These are phyloP conservation scores for Tylopilus orsonianus DNA, from an alignment of 1,284 basidiomycete genomes.

Conservation along the genomic window DNA sequence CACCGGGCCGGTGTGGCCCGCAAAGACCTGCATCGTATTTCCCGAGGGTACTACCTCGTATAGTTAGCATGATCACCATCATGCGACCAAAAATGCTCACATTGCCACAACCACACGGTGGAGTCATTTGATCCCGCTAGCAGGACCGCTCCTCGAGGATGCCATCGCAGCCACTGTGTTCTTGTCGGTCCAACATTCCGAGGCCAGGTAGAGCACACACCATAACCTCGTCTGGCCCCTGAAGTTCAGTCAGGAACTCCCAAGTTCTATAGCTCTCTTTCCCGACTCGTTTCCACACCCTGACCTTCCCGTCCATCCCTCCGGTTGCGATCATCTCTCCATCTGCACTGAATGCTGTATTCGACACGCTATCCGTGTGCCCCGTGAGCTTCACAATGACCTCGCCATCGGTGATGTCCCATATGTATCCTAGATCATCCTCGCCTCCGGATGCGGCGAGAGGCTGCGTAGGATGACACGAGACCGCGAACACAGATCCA, in stretches of 20 bases:
- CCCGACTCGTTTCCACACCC: constrained; percentile 85
- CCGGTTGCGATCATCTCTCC: constrained; percentile 93
- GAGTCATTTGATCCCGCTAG: constrained; percentile 92
- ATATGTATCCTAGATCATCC: constrained; percentile 94
- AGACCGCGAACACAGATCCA: constrained; percentile 83
- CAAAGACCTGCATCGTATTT: constrained; percentile 93
- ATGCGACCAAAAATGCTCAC: constrained; percentile 45
- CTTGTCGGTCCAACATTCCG: not conserved
- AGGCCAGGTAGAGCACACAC: constrained; percentile 46
- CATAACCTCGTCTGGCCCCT: constrained; percentile 94
- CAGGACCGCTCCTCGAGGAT: constrained; percentile 89
- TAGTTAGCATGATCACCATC: constrained; percentile 7
- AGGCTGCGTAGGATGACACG: constrained; percentile 83
- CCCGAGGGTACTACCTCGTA: constrained; percentile 80
- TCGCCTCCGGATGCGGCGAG: constrained; percentile 92
- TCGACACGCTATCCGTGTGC: constrained; percentile 90
- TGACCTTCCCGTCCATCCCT: constrained; percentile 95
- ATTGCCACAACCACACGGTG: constrained; percentile 98
- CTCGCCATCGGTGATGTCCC: constrained; percentile 84
- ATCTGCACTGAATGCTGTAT: constrained; percentile 79
- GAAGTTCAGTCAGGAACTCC: constrained; percentile 91
- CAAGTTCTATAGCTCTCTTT: constrained; percentile 75
- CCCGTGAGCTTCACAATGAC: constrained; percentile 84
- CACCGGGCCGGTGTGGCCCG: constrained; percentile 84
- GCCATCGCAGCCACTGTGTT: constrained; percentile 89